These are phyloP conservation scores for Scorias spongiosa DNA, from an alignment of 2,329 filamentous ascomycete genomes.

Conservation along the genomic window DNA sequence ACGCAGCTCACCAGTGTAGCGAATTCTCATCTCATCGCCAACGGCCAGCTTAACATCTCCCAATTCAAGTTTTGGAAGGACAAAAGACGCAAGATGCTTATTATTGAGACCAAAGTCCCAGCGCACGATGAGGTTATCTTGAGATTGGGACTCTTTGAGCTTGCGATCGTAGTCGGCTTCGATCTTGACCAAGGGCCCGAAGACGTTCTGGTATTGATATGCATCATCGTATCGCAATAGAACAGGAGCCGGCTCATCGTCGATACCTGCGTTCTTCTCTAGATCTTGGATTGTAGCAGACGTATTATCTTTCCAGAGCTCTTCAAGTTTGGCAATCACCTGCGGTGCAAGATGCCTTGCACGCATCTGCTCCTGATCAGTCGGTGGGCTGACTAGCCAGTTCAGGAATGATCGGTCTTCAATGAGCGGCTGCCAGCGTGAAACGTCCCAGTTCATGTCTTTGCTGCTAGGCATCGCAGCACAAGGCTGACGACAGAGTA, in stretches of 20 bases:
- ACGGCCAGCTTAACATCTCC: constrained; percentile 97
- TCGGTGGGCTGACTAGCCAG: constrained; percentile 81
- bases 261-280: constrained; percentile 78
- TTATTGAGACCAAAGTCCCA: constrained; percentile 96
- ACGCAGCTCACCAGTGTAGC: constrained; percentile 88
- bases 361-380: constrained; percentile 88
- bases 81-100: constrained; percentile 90
- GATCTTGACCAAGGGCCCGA: constrained; percentile 95
- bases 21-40: constrained; percentile 93
- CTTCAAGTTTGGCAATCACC: constrained; percentile 90
- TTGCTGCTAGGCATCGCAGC: constrained; percentile 90
- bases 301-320: constrained; percentile 95
- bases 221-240: constrained; percentile 90
- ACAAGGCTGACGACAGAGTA: constrained; percentile 91
- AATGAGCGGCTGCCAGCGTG: constrained; percentile 92
- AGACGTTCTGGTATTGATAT: constrained; percentile 97
- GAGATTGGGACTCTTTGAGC: constrained; percentile 92
- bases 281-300: constrained; percentile 78
- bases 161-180: constrained; percentile 99
- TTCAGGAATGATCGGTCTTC: constrained; percentile 88
- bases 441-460: constrained; percentile 99
- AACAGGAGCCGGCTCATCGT: constrained; percentile 89
- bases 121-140: constrained; percentile 83
- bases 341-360: constrained; percentile 85
- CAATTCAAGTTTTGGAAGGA: constrained; percentile 90